These are phyloP conservation scores for Knufia fluminis DNA, from an alignment of 2,329 filamentous ascomycete species.

Conservation along the genomic window DNA sequence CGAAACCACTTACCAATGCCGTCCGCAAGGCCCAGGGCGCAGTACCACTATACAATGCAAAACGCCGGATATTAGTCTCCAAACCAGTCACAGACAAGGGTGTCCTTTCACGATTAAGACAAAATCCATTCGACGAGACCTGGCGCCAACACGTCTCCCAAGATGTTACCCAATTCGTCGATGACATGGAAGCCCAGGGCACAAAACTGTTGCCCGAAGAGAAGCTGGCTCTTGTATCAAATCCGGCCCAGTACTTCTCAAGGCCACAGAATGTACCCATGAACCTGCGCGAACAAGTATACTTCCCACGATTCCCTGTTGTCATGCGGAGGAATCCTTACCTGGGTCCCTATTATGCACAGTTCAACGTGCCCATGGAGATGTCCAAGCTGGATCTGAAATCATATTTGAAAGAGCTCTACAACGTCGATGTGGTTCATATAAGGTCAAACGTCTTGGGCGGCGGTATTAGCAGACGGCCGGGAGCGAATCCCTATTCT, in stretches of 20 bases:
- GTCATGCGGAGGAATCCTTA: constrained; percentile 65
- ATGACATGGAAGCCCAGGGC: constrained; percentile 11
- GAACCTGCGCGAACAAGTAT: constrained; percentile 34
- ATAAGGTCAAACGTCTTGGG: constrained; percentile 75
- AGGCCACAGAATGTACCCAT: constrained; percentile 23
- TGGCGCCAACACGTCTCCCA: constrained; percentile 20
- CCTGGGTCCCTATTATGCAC: constrained; percentile 70
- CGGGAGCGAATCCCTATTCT: constrained; percentile 26
- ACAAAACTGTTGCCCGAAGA: constrained; percentile 8
- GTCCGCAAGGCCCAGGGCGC: constrained; percentile 1
- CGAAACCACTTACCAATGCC: constrained; percentile 1
- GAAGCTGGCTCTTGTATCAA: constrained; percentile 12
- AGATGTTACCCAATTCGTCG: constrained; percentile 20
- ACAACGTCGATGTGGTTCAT: constrained; percentile 61
- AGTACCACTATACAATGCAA: constrained; percentile 19
- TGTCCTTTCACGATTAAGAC: constrained; percentile 4
- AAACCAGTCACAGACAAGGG: constrained; percentile 10
- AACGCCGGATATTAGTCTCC: constrained; percentile 16
- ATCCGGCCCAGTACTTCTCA: constrained; percentile 18
- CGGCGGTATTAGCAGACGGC: constrained; percentile 47
- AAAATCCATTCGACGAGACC: constrained; percentile 5
- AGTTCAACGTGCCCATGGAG: constrained; percentile 79
- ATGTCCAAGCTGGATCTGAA: constrained; percentile 96
- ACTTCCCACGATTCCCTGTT: constrained; percentile 64
- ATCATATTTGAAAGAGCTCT: constrained; percentile 85